Percentiles rank a stretch among this genome's conserved stretches.
Conservation (phyloP, 352 stramenopile species). For the Achlya hypogyna region DNA sequence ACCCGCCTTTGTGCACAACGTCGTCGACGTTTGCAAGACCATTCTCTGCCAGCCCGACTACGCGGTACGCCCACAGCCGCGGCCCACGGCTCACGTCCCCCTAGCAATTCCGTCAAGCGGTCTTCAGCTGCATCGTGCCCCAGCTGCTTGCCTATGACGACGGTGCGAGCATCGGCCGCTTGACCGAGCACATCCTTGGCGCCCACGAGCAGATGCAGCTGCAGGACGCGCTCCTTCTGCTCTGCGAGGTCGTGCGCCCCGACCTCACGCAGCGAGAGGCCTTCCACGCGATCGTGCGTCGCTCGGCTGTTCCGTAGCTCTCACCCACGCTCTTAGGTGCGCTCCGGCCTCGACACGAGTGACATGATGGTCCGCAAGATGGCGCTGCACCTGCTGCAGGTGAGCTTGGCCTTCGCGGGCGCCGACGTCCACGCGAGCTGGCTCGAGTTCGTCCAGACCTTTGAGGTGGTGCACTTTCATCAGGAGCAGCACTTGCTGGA, state of each 20-base stretch:
- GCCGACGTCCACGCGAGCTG: slow-evolving; percentile 25
- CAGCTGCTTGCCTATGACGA: slow-evolving; percentile 4
- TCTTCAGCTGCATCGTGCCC: slow-evolving; percentile 6
- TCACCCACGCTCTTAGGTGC: background rate
- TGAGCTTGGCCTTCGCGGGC: slow-evolving; percentile 46
- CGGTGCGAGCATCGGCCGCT: background rate
- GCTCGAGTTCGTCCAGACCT: slow-evolving; percentile 62
- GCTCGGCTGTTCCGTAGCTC: no score
- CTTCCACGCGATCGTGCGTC: slow-evolving; percentile 6
- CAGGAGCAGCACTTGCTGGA: slow-evolving; percentile 76
- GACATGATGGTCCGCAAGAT: slow-evolving; percentile 62
- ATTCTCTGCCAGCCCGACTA: background rate
- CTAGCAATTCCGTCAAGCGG: slow-evolving; percentile 8
- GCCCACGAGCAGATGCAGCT: background rate
- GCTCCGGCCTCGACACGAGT: slow-evolving; percentile 35
- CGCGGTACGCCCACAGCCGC: background rate
- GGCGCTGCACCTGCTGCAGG: slow-evolving; percentile 53
- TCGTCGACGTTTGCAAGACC: background rate
- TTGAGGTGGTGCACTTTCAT: slow-evolving; percentile 76
- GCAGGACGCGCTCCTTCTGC: background rate
- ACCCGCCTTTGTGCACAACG: background rate
- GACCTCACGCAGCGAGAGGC: background rate
- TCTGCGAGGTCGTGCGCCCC: slow-evolving; percentile 3
- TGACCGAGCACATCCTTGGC: background rate
- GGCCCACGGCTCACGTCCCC: no score